Conservation (phyloP, 495 filamentous ascomycete genomes). For the Apiosordaria backusii region DNA sequence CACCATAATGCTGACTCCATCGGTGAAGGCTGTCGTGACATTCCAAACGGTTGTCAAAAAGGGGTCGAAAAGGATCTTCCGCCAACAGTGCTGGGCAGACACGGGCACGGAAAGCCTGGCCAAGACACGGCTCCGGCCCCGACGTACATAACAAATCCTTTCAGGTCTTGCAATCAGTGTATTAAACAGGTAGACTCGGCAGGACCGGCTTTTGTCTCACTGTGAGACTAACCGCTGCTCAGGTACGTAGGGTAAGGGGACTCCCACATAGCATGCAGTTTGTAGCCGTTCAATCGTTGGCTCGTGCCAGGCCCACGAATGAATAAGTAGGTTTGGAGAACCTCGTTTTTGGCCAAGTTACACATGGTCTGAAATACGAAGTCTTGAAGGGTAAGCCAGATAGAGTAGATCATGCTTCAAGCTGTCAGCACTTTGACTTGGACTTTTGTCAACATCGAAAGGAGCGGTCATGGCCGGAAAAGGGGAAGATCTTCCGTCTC, state of each 20-base stretch:
- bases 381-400: neutral
- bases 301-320: neutral
- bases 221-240: neutral
- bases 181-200: neutral
- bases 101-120: neutral
- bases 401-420: neutral
- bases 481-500: neutral
- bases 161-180: neutral
- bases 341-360: neutral
- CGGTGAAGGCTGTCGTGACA: neutral
- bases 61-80: neutral
- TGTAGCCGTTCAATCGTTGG: neutral
- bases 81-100: neutral
- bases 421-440: neutral
- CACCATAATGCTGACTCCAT: neutral
- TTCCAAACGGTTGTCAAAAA: neutral
- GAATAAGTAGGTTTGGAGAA: neutral
- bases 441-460: neutral
- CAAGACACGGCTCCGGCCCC: neutral
- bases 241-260: neutral
- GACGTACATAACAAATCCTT: neutral
- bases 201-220: neutral
- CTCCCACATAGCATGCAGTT: neutral
- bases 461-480: neutral
- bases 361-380: neutral